Percentiles rank a stretch among this genome's conserved stretches.
These are phyloP conservation scores for Symbiodinium pilosum DNA, from an alignment of 73 alveolate genomes.

Conservation along the genomic window DNA sequence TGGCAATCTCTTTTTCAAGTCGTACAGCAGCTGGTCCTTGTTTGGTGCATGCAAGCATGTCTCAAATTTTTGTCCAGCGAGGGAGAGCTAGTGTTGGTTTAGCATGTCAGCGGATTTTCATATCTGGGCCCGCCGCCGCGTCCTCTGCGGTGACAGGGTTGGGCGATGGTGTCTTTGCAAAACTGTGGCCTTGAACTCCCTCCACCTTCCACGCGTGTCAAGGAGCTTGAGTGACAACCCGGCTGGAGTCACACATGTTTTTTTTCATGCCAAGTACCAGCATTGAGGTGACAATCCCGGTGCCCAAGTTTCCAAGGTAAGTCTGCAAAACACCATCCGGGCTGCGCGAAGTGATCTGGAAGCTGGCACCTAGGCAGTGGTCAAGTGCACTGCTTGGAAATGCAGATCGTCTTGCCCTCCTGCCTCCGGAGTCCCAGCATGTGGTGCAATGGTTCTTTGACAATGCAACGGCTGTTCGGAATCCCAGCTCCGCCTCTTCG, in stretches of 20 bases:
- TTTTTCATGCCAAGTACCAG: neutral
- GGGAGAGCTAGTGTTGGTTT: too few species aligned
- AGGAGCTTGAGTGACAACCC: too few species aligned
- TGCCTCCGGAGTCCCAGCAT: constrained; percentile 91
- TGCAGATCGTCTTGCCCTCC: neutral
- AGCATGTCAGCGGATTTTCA: too few species aligned
- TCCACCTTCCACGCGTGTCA: constrained; percentile 36
- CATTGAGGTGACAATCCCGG: constrained; percentile 78
- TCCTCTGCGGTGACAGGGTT: constrained; percentile 51
- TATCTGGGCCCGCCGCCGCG: neutral
- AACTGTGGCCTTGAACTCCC: constrained; percentile 35
- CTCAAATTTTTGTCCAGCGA: too few species aligned
- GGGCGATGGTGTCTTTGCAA: constrained; percentile 54
- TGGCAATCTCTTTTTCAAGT: constrained; percentile 15
- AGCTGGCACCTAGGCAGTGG: constrained; percentile 53
- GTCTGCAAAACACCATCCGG: constrained; percentile 28
- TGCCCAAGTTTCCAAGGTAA: constrained; percentile 71
- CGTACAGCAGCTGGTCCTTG: constrained; percentile 26
- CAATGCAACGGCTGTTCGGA: constrained; percentile 82
- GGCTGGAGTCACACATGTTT: too few species aligned
- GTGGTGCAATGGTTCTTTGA: neutral
- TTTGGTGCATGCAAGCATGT: too few species aligned
- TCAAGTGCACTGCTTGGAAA: neutral
- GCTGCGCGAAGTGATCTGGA: constrained; percentile 44
- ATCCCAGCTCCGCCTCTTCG: constrained; percentile 87